These are phyloP conservation scores for Viridothelium virens DNA, from an alignment of 495 filamentous ascomycete species.

Conservation along the genomic window DNA sequence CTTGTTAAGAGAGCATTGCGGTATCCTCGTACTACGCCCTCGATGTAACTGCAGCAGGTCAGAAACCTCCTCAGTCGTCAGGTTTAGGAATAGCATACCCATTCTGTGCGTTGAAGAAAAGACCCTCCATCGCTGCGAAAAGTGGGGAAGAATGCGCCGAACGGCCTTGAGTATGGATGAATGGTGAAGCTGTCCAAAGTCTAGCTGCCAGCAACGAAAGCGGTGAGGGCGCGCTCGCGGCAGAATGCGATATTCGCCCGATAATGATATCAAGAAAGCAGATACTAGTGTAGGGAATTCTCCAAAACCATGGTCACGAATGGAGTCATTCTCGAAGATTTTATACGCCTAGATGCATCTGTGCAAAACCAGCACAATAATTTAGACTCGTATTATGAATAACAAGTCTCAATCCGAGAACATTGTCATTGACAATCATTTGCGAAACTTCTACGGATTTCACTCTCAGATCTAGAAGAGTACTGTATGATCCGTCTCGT, in stretches of 20 bases:
- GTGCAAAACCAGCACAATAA: too few species aligned
- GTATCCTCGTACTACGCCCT: conserved; percentile 94
- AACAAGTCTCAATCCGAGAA: too few species aligned
- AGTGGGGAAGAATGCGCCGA: neutral
- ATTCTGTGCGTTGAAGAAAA: conserved; percentile 92
- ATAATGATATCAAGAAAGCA: neutral
- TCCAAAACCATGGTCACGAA: too few species aligned
- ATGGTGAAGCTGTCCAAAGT: conserved; percentile 11
- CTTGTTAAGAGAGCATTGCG: conserved; percentile 85
- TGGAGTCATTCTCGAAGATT: too few species aligned
- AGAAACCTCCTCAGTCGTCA: neutral
- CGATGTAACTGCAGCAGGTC: conserved; percentile 65
- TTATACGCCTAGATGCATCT: too few species aligned
- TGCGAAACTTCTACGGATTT: too few species aligned
- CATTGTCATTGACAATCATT: too few species aligned
- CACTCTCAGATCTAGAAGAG: too few species aligned
- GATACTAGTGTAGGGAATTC: too few species aligned
- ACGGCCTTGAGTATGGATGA: neutral
- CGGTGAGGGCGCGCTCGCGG: neutral
- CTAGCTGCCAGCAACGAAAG: neutral
- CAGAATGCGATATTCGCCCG: neutral
- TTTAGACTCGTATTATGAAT: too few species aligned
- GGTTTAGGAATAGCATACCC: conserved; percentile 49
- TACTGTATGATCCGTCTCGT: too few species aligned
- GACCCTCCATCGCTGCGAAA: conserved; percentile 66